Percentiles rank a stretch among this genome's conserved stretches.
Evolutionary conservation across 495 filamentous ascomycete genomes (phyloP).

Genomic region (Neurospora discreta): DNA sequence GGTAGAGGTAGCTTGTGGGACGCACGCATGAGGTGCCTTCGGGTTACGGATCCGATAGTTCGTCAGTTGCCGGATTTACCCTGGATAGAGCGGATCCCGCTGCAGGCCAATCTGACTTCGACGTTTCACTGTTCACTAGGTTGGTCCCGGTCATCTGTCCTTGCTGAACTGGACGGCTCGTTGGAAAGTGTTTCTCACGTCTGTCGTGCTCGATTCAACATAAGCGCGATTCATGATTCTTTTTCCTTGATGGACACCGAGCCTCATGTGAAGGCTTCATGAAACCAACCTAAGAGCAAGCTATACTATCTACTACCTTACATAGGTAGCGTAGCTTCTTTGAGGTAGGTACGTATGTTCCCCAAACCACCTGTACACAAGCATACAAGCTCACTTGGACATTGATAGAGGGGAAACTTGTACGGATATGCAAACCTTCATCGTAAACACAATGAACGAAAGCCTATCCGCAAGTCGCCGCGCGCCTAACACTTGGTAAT

Average conservation of each 20-base stretch:
- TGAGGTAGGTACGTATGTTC: neutral
- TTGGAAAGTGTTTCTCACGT: neutral
- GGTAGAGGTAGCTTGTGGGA: neutral
- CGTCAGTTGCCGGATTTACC: neutral
- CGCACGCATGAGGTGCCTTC: neutral
- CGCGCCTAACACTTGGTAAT: neutral
- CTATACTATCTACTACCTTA: neutral
- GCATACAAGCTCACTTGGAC: neutral
- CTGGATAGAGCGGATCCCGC: neutral
- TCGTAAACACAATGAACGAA: neutral
- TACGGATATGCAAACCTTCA: neutral
- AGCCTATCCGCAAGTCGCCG: neutral
- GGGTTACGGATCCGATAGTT: neutral
- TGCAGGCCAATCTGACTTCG: neutral
- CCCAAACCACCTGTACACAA: neutral
- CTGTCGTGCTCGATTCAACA: neutral
- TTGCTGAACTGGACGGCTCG: neutral
- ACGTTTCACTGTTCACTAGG: neutral
- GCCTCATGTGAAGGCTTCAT: neutral
- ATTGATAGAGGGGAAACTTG: neutral
- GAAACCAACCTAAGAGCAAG: neutral
- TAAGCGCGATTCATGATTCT: neutral
- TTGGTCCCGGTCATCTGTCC: neutral
- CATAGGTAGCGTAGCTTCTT: neutral
- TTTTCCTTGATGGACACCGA: neutral